These are phyloP conservation scores for Stenogyne calaminthoides DNA, from an alignment of 305 asterid species.

Conservation along the genomic window DNA sequence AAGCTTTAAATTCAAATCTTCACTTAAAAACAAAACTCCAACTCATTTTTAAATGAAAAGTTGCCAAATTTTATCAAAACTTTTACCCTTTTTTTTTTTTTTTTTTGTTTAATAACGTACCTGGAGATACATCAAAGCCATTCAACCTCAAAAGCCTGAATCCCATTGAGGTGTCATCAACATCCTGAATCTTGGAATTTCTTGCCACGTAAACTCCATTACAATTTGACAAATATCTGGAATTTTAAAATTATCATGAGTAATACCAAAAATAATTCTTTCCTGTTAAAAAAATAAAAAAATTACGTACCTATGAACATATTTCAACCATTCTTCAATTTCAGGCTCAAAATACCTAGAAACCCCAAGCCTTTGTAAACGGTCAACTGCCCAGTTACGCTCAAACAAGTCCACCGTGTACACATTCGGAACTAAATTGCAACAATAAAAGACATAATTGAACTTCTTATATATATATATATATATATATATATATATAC, in stretches of 20 bases:
- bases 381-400: conserved; percentile 75
- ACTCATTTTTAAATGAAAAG: no score
- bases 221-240: conserved; percentile 62
- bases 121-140: conserved; percentile 68
- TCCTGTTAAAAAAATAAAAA: no score
- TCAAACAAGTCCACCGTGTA: conserved; percentile 90
- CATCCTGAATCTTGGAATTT: conserved; percentile 60
- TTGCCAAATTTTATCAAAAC: background rate
- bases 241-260: background rate
- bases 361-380: conserved; percentile 73
- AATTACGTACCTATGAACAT: conserved; percentile 49
- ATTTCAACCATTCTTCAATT: conserved; percentile 56
- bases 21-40: no score
- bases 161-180: conserved; percentile 91
- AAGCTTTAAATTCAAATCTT: no score
- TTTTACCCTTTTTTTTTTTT: no score
- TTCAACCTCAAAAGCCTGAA: conserved; percentile 77
- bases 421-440: conserved; percentile 62
- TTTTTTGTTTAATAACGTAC: conserved; percentile 26
- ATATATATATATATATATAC: no score
- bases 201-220: conserved; percentile 82
- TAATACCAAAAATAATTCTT: no score
- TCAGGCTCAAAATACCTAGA: conserved; percentile 60
- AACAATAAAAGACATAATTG: background rate
- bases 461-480: no score